Evolutionary conservation across 2,329 filamentous ascomycete species (phyloP), one percentile per base, ranked within the genome.

Genomic region (Drechslerella dactyloides): DNA sequence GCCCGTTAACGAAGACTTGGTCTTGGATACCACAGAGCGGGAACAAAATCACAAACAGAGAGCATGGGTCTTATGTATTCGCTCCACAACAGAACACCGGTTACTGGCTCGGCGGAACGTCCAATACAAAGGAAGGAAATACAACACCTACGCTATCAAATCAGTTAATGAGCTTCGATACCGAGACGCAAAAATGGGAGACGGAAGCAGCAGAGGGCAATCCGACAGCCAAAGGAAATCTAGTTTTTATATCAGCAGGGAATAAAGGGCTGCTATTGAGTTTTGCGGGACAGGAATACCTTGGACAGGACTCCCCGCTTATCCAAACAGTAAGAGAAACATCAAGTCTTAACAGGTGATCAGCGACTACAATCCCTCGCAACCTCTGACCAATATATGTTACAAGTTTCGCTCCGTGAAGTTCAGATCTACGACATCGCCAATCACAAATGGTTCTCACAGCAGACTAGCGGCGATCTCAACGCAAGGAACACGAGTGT

Each of bases 391-490:
- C n/a, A n/a, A 33, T 3, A 33, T 13, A 46, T 46, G n/a, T 10
- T 33, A 21, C 23, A 66, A 54, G 23, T 44, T 23, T 7, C 21
- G 5, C 15, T 66, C 2, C n/a, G 53, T 1, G 24, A 44, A 21
- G 37, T 66, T 8, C 33, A 48, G 17, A 46, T 66, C 42, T 66
- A 66, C 15, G 54, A 66, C 17, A 54, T 66, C 7, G 54, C 54
- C 17, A 48, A 17, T 15, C 54, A 23, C 17, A 44, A 30, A 19
- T 66, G 62, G 62, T 19, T 52, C 24, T 17, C n/a, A 11, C 62
- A 66, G 17, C 21, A 21, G 13, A 59, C 62, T 7, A 59, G 23
- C 23, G 46, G 44, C 13, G 62, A 66, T 15, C 6, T 35, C 1
- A 58, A 19, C 5, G 30, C 42, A 10, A 4, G 24, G 5, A 37